Percentiles rank a stretch among this genome's conserved stretches.
Conservation (phyloP, 2,329 filamentous ascomycete genomes). For the Fusarium camptoceras region DNA sequence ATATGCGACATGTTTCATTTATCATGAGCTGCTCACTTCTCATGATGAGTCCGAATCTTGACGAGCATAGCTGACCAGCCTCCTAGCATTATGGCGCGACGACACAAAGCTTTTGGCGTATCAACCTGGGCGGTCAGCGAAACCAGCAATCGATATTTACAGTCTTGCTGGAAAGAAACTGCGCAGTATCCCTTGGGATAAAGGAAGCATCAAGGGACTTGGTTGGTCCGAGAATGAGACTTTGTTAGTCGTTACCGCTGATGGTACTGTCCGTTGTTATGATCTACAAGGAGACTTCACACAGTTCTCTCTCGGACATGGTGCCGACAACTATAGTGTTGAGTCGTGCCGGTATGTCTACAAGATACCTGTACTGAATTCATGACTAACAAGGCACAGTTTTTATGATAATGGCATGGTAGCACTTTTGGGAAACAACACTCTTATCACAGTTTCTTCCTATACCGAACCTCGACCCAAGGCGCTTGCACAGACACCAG, state of each 20-base stretch:
- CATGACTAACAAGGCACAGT: constrained; percentile 44
- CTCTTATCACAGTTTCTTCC: constrained; percentile 84
- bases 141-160: constrained; percentile 92
- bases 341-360: constrained; percentile 74
- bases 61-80: constrained; percentile 17
- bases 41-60: constrained; percentile 14
- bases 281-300: constrained; percentile 95
- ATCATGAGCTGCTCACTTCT: constrained; percentile 9
- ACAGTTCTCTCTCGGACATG: constrained; percentile 91
- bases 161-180: constrained; percentile 92
- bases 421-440: constrained; percentile 88
- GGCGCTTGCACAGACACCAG: constrained; percentile 79
- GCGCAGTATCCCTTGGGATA: constrained; percentile 89
- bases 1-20: not conserved
- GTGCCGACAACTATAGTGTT: constrained; percentile 88
- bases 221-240: constrained; percentile 98
- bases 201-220: constrained; percentile 85
- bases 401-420: constrained; percentile 97
- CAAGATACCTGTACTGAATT: not conserved
- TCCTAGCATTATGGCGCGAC: constrained; percentile 85
- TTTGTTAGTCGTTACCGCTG: constrained; percentile 86
- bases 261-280: constrained; percentile 91
- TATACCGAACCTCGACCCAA: constrained; percentile 93
- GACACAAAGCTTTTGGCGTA: constrained; percentile 85
- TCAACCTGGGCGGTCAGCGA: constrained; percentile 75